Percentiles rank a stretch among this genome's conserved stretches.
phyloP scores from a whole-genome alignment of 2,329 filamentous ascomycete genomes.

The Penicillium vulpinum region DNA sequence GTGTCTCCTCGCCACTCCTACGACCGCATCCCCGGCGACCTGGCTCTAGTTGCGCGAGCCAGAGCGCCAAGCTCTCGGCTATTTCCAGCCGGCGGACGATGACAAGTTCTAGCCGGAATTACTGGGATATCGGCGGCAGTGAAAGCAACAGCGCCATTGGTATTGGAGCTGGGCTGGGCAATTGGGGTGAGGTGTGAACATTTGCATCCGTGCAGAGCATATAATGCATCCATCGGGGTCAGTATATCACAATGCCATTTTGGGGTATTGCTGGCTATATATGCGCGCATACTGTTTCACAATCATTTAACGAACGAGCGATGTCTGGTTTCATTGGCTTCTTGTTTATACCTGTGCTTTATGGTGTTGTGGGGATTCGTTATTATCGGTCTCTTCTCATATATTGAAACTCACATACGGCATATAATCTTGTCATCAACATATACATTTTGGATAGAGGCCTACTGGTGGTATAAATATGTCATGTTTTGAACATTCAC shows the following conservation, averaged over 20 bases:
- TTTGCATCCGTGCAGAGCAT: background rate
- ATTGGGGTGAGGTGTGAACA: conserved; percentile 71
- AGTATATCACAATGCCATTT: background rate
- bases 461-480: background rate
- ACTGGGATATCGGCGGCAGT: conserved; percentile 87
- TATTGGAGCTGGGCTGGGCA: conserved; percentile 69
- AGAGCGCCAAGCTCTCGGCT: conserved; percentile 76
- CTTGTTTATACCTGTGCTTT: background rate
- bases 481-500: background rate
- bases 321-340: background rate
- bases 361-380: background rate
- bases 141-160: conserved; percentile 73
- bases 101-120: conserved; percentile 72
- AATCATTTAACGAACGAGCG: background rate
- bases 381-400: conserved; percentile 3
- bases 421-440: background rate
- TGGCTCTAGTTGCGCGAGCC: conserved; percentile 76
- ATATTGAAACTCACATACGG: conserved; percentile 2
- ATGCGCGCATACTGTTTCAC: background rate
- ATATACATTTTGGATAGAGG: background rate
- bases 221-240: background rate
- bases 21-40: conserved; percentile 50
- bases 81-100: conserved; percentile 62
- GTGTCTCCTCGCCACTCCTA: conserved; percentile 35
- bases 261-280: background rate